Evolutionary conservation across 129 eudicot species (phyloP), one percentile per base, ranked within the genome.

Genomic region (Calendula officinalis): DNA sequence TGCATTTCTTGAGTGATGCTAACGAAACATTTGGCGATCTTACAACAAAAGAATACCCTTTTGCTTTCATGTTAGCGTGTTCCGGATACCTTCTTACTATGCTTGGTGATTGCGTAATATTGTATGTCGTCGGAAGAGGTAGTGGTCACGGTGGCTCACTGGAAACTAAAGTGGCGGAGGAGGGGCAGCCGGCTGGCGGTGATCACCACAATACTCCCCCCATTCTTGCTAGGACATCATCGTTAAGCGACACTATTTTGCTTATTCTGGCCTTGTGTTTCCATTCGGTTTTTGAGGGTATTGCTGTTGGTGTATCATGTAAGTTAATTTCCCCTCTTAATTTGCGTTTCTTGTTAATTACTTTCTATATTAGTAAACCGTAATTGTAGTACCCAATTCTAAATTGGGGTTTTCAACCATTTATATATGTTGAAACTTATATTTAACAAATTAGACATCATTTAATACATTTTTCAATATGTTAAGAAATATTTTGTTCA

Each of bases 231-330:
- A 77, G 14, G 68, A 82, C 88, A 3, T 53, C 79, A 11, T 85
- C 91, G 0, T 44, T 85, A 13, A 82, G 87, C 48, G 94, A 85
- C 39, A 74, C 88, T 1, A 30, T 91, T 34, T 78, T 91, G 14
- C 88, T 91, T 30, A 85, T 91, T 16, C 58, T 81, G 11, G 98
- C 96, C 11, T 64, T 91, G 67, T 83, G 91, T 66, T 85, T 87
- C 41, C 98, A 87, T 71, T 91, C 98, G 0, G 43, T 81, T 72
- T 91, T 91, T 53, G 98, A 91, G 78, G 96, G 98, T n/a, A 83
- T 91, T 65, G 94, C 96, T 59, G 90, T 91, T 54, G 95, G 96
- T 36, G 80, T 87, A 13, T 78, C 96, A 65, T 82, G 98, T 91
- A 74, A 71, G 64, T 36, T 55, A 17, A 33, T 16, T 63, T 55